Base-by-base conservation (phyloP, 192 early-diverging fungal genomes). In the Thamnidium elegans region DNA sequence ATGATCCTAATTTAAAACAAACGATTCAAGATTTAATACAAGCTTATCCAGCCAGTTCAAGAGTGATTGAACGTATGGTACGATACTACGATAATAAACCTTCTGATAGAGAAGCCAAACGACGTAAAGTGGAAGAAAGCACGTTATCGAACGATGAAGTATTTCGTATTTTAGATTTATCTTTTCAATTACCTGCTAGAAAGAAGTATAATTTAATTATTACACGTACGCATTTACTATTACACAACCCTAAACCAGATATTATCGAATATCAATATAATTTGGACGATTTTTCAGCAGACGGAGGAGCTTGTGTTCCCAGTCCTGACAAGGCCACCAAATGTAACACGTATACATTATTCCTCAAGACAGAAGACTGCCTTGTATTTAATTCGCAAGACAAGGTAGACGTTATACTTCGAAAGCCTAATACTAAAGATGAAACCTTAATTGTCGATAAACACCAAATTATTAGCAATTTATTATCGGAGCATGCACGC, bases 261-360 rank as follows among this genome's bases (percentile, higher is more conserved):
- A 26, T 17, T 11, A 32, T 51, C 1, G 63, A 64, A 44, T 44
- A 54, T 15, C 3, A 20, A 31, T 44, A 58, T 42, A 1, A 7
- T 44, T n/a, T 54, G 7, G 26, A 44, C 4, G 51, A 64, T 8
- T 39, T 39, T 39, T 39, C 36, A 39, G 7, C 52, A 11, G 21
- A 26, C 7, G 31, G 23, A 15, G 63, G 50, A 1, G 32, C 39
- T 9, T 64, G 63, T 46, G 39, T 53, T 26, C 63, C 63, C 9
- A 64, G 50, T 8, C 63, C 63, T 2, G 63, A 64, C n/a, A 64
- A 30, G 17, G 46, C 46, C 15, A 48, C 13, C 17, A 48, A 48
- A 13, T 48, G 46, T 19, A 17, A n/a, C 17, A 48, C 46, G 9
- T 48, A 17, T 48, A 19, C 17, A 17, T 48, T 48, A 48, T 48